Conservation (phyloP, 345 rosid genomes). For the Geranium rotundifolium region DNA sequence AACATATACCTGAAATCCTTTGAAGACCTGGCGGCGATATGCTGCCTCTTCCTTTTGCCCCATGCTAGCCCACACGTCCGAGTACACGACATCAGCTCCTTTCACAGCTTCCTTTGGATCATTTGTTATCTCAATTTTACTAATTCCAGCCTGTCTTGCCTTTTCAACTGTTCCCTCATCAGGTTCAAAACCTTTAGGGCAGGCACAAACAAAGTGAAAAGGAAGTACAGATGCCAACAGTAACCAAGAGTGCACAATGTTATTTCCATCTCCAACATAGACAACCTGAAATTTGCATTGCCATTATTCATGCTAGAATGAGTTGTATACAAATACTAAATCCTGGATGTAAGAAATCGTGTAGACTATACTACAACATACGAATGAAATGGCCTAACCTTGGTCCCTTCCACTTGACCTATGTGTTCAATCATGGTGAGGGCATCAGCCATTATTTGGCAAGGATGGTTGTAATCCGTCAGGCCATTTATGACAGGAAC, state of each 20-base stretch:
- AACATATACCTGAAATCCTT: constrained; percentile 75
- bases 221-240: constrained; percentile 85
- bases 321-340: constrained; percentile 1
- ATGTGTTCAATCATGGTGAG: constrained; percentile 87
- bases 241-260: constrained; percentile 93
- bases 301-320: constrained; percentile 3
- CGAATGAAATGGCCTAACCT: constrained; percentile 33
- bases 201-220: constrained; percentile 88
- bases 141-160: constrained; percentile 61
- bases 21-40: constrained; percentile 57
- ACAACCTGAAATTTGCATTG: constrained; percentile 51
- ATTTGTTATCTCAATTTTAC: constrained; percentile 83
- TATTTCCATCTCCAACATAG: constrained; percentile 94
- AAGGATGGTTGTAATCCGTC: constrained; percentile 91
- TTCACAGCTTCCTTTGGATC: constrained; percentile 81
- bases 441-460: constrained; percentile 98
- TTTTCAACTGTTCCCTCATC: constrained; percentile 61
- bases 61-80: constrained; percentile 99
- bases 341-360: not conserved
- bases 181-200: constrained; percentile 86
- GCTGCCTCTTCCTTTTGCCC: constrained; percentile 98
- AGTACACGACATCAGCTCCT: constrained; percentile 96
- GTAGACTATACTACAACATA: not conserved
- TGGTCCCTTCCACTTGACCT: constrained; percentile 81
- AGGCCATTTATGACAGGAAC: constrained; percentile 88